These are phyloP conservation scores for Vitis labrusca DNA, from an alignment of 164 flowering plant species.

Conservation along the genomic window DNA sequence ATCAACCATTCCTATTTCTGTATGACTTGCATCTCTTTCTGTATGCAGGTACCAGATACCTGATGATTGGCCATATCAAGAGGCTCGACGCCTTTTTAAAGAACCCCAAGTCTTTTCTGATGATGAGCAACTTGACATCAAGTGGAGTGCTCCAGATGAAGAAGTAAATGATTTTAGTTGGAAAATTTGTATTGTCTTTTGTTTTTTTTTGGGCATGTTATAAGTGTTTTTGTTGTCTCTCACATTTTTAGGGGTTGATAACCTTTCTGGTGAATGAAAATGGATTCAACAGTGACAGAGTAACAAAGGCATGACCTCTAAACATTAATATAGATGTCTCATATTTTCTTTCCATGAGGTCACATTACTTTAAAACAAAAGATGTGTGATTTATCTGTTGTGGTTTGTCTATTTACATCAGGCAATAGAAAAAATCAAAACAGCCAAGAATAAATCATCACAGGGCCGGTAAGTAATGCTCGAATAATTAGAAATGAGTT, in stretches of 20 bases:
- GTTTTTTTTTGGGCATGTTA: not conserved
- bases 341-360: not conserved
- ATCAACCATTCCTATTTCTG: not conserved
- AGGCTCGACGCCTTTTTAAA: slow-evolving; percentile 79
- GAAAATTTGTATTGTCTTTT: slow-evolving; percentile 2
- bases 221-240: not conserved
- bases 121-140: slow-evolving; percentile 60
- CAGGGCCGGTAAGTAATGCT: slow-evolving; percentile 76
- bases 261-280: slow-evolving; percentile 79
- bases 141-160: slow-evolving; percentile 92
- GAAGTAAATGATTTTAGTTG: slow-evolving; percentile 40
- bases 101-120: slow-evolving; percentile 66
- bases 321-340: not conserved
- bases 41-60: slow-evolving; percentile 80
- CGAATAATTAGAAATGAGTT: slow-evolving; percentile 6
- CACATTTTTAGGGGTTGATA: slow-evolving; percentile 57
- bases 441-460: slow-evolving; percentile 82
- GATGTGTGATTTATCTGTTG: not conserved
- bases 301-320: slow-evolving; percentile 64
- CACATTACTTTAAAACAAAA: not conserved
- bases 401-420: slow-evolving; percentile 21
- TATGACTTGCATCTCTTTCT: not conserved
- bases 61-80: slow-evolving; percentile 86
- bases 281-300: slow-evolving; percentile 87
- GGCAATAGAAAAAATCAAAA: slow-evolving; percentile 95